A percentile compares a stretch with the other conserved stretches of the same genome.
These are phyloP conservation scores for Sherardia arvensis DNA, from an alignment of 257 asterid genomes.

Conservation along the genomic window DNA sequence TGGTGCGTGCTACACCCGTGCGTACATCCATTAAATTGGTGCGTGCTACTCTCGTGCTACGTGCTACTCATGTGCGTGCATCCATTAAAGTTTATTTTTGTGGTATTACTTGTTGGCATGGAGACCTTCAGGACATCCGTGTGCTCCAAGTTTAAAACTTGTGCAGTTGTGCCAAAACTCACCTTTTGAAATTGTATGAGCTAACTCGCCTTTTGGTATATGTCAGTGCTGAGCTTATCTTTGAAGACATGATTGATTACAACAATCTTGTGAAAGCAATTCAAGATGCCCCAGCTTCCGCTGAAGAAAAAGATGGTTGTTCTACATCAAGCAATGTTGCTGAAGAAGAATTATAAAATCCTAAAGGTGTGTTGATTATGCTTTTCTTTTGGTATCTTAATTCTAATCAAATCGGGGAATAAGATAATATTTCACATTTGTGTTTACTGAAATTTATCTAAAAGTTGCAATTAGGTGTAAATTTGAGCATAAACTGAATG, in stretches of 20 bases:
- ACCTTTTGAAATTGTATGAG: background rate
- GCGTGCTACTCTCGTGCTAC: no score
- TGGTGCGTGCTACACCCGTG: no score
- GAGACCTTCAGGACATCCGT: background rate
- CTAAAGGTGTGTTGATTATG: slow-evolving; percentile 17
- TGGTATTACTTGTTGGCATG: background rate
- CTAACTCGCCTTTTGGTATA: slow-evolving; percentile 13
- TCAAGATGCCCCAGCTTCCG: slow-evolving; percentile 29
- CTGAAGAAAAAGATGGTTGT: slow-evolving; percentile 22
- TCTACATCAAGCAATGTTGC: slow-evolving; percentile 17
- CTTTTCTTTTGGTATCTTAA: no score
- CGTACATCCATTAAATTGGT: no score
- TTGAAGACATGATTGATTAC: slow-evolving; percentile 72
- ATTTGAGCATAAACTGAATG: no score
- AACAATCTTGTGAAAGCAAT: slow-evolving; percentile 66
- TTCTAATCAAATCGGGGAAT: no score
- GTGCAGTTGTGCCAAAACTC: background rate
- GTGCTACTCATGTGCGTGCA: no score
- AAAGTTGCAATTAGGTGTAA: no score
- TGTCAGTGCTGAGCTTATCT: slow-evolving; percentile 73
- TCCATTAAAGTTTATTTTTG: background rate
- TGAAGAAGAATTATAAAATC: slow-evolving; percentile 22
- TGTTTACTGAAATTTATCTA: no score
- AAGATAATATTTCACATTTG: no score
- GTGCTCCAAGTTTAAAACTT: background rate